A percentile compares a stretch with the other conserved stretches of the same genome.
These are phyloP conservation scores for Lecanicillium sp. DNA, from an alignment of 2,329 filamentous ascomycete genomes.

Conservation along the genomic window DNA sequence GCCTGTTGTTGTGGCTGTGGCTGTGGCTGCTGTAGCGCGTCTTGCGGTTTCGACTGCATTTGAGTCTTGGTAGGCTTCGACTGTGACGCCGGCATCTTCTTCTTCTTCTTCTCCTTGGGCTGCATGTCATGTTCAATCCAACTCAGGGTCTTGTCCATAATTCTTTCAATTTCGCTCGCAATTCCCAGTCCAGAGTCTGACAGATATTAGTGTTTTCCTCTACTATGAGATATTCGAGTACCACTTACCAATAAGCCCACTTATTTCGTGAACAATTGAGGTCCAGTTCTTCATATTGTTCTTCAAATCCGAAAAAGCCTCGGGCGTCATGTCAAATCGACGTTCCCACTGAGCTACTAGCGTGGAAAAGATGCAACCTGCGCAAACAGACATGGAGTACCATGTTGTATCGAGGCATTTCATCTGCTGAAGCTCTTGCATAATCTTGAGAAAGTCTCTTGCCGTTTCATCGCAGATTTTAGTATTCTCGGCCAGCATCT, in stretches of 20 bases:
- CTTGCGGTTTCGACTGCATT: slow-evolving; percentile 4
- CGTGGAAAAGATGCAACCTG: slow-evolving; percentile 65
- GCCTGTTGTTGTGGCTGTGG: slow-evolving; percentile 27
- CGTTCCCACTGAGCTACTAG: slow-evolving; percentile 64
- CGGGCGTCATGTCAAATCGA: slow-evolving; percentile 48
- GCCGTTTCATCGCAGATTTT: slow-evolving; percentile 60
- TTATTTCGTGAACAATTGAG: slow-evolving; percentile 58
- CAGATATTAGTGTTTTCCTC: slow-evolving; percentile 11
- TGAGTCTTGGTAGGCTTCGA: background rate
- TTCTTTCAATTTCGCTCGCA: slow-evolving; percentile 34
- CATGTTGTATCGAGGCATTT: slow-evolving; percentile 72
- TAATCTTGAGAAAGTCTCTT: slow-evolving; percentile 53
- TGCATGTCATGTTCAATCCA: slow-evolving; percentile 46
- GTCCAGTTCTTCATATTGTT: slow-evolving; percentile 65
- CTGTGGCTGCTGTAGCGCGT: slow-evolving; percentile 29
- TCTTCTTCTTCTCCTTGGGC: slow-evolving; percentile 20
- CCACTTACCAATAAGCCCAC: slow-evolving; percentile 55
- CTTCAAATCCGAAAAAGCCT: slow-evolving; percentile 52
- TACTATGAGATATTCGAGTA: background rate
- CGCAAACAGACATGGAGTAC: slow-evolving; percentile 66
- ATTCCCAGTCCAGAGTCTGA: slow-evolving; percentile 37
- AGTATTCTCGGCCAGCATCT: slow-evolving; percentile 53
- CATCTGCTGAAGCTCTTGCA: slow-evolving; percentile 50
- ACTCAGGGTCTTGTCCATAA: slow-evolving; percentile 43
- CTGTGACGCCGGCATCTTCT: background rate